Evolutionary conservation across 2,329 filamentous ascomycete genomes (phyloP).

Genomic region (Daldinia sp.): DNA sequence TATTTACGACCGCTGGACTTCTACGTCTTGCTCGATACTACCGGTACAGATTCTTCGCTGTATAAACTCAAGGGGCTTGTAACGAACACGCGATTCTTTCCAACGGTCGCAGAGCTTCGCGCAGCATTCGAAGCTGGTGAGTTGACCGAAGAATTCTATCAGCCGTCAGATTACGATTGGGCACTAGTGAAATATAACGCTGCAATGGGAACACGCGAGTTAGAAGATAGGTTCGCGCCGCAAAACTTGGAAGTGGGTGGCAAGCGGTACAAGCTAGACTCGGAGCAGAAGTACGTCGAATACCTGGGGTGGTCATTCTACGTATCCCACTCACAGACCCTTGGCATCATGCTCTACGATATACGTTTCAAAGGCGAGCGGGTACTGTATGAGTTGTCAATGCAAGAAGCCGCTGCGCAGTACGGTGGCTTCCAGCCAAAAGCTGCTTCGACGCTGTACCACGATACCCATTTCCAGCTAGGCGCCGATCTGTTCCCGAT

Average conservation of each 20-base stretch:
- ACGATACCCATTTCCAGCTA: slow-evolving; percentile 57
- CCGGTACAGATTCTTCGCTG: slow-evolving; percentile 57
- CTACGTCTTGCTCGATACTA: slow-evolving; percentile 58
- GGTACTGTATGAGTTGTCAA: slow-evolving; percentile 64
- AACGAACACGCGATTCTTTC: slow-evolving; percentile 56
- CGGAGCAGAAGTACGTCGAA: slow-evolving; percentile 60
- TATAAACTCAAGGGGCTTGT: slow-evolving; percentile 59
- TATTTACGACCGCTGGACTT: slow-evolving; percentile 61
- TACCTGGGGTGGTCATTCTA: slow-evolving; percentile 68
- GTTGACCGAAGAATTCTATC: slow-evolving; percentile 52
- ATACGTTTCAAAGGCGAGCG: slow-evolving; percentile 64
- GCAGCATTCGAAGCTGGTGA: slow-evolving; percentile 55
- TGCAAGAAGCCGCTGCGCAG: slow-evolving; percentile 66
- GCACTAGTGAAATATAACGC: slow-evolving; percentile 53
- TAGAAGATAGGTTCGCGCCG: slow-evolving; percentile 54
- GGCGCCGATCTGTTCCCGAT: slow-evolving; percentile 54
- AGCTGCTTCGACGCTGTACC: slow-evolving; percentile 57
- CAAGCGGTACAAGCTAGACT: slow-evolving; percentile 59
- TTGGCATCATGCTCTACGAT: slow-evolving; percentile 62
- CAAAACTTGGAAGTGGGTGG: slow-evolving; percentile 55
- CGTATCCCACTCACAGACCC: slow-evolving; percentile 58
- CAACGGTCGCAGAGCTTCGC: slow-evolving; percentile 52
- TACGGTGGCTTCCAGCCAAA: slow-evolving; percentile 63
- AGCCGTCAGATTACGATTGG: slow-evolving; percentile 53
- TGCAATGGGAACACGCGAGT: slow-evolving; percentile 50